Evolutionary conservation across 2,329 filamentous ascomycete genomes (phyloP).

Genomic region (Bipolaris sorokiniana): DNA sequence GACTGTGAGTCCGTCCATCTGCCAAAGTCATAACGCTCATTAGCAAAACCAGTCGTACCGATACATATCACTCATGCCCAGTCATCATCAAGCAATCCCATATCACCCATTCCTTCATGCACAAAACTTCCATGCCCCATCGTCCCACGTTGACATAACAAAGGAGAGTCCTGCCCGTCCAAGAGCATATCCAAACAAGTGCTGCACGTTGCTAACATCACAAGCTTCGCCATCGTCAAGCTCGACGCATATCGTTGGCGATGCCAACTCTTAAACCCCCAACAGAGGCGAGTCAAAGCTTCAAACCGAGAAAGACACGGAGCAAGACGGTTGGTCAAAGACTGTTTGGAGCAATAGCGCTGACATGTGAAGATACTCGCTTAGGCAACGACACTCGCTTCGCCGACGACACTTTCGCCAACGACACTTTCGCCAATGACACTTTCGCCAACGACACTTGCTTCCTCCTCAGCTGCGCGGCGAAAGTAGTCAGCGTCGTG

Average conservation of each 20-base stretch:
- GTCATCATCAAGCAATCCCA: not conserved
- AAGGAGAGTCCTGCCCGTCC: not conserved
- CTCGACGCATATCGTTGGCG: constrained; percentile 5
- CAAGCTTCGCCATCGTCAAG: not conserved
- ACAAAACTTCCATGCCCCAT: not conserved
- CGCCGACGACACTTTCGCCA: constrained; percentile 49
- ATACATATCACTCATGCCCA: not conserved
- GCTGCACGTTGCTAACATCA: not conserved
- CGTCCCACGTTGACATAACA: not conserved
- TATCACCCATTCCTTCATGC: not conserved
- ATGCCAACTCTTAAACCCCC: constrained; percentile 20
- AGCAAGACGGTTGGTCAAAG: constrained; percentile 4
- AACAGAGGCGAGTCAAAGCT: constrained; percentile 17
- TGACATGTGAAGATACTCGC: not conserved
- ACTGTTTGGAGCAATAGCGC: not conserved
- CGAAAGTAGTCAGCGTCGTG: constrained; percentile 47
- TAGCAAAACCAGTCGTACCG: not conserved
- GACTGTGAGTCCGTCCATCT: not conserved
- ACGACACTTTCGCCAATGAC: constrained; percentile 42
- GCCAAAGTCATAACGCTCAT: not conserved
- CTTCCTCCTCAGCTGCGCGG: constrained; percentile 46
- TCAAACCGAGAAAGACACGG: constrained; percentile 11
- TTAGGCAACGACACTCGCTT: constrained; percentile 46
- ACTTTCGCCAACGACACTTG: constrained; percentile 42
- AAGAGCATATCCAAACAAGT: not conserved